Percentiles rank a stretch among this genome's conserved stretches.
Conservation (phyloP, 2,329 filamentous ascomycete species). For the Talaromyces islandicus region DNA sequence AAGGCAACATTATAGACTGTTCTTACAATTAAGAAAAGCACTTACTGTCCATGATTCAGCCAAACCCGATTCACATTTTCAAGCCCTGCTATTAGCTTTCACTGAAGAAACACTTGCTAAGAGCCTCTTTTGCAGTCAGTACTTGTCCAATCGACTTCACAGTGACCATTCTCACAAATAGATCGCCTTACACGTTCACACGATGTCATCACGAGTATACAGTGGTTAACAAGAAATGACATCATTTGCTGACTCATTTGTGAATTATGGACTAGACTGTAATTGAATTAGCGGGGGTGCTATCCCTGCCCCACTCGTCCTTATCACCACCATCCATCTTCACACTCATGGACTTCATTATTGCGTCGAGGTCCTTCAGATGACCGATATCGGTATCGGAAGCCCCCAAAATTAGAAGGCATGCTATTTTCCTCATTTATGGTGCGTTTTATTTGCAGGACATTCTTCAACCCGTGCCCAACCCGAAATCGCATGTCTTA, state of each 20-base stretch:
- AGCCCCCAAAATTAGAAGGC: not conserved
- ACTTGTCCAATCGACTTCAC: too few species aligned
- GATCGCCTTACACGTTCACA: not conserved
- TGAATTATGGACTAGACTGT: not conserved
- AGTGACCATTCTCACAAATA: not conserved
- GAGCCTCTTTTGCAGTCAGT: too few species aligned
- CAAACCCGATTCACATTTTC: too few species aligned
- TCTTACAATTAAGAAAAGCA: too few species aligned
- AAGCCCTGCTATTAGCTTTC: too few species aligned
- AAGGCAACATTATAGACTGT: too few species aligned
- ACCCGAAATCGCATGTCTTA: not conserved
- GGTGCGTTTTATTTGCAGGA: not conserved
- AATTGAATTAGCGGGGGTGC: not conserved
- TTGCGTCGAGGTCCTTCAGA: not conserved
- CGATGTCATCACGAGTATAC: not conserved
- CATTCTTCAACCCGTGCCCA: not conserved
- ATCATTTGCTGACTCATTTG: not conserved
- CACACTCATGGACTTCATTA: not conserved
- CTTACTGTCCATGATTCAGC: too few species aligned
- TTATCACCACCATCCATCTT: not conserved
- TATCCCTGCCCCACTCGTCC: not conserved
- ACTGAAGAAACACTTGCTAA: too few species aligned
- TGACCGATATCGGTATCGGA: not conserved
- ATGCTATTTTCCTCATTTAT: not conserved
- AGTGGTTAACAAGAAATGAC: not conserved